A percentile compares a stretch with the other conserved stretches of the same genome.
Conservation (phyloP, 2,329 filamentous ascomycete genomes). For the Xylaria multiplex region DNA sequence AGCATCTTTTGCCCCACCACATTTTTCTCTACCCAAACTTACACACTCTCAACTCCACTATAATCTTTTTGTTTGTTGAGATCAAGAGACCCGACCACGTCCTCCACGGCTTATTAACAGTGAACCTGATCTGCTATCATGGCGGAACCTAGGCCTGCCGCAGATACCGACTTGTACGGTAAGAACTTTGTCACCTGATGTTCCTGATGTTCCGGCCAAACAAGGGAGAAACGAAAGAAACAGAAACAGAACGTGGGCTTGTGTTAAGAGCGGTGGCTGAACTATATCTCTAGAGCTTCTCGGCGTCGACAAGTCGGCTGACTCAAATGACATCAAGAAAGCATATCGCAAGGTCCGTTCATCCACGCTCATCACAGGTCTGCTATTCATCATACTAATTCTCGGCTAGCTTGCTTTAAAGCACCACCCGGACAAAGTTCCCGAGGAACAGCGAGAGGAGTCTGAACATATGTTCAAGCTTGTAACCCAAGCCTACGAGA, state of each 20-base stretch:
- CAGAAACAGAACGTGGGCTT: not conserved
- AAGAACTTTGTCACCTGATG: slow-evolving; percentile 34
- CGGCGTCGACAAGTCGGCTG: slow-evolving; percentile 76
- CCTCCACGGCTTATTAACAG: slow-evolving; percentile 12
- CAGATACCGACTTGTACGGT: slow-evolving; percentile 65
- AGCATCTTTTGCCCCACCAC: slow-evolving; percentile 27
- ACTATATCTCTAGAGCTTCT: slow-evolving; percentile 73
- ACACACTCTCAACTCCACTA: slow-evolving; percentile 36
- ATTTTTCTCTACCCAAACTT: slow-evolving; percentile 31
- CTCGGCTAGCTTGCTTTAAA: slow-evolving; percentile 78
- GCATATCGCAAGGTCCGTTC: slow-evolving; percentile 86
- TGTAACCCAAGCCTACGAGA: slow-evolving; percentile 95
- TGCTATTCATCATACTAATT: slow-evolving; percentile 21
- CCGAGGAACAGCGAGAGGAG: slow-evolving; percentile 82
- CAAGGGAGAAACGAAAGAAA: too few relatives aligned
- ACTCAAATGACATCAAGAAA: slow-evolving; percentile 87
- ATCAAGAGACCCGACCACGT: slow-evolving; percentile 6
- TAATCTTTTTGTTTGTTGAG: slow-evolving; percentile 31
- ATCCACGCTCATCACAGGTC: slow-evolving; percentile 3
- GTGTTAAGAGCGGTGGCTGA: slow-evolving; percentile 14
- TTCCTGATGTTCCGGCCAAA: not conserved
- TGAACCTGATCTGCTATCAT: slow-evolving; percentile 38
- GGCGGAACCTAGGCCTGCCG: slow-evolving; percentile 44
- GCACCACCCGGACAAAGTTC: slow-evolving; percentile 95
- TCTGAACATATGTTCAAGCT: slow-evolving; percentile 94